Conservation (phyloP, 441 rosid genomes). For the Pelargonium citronellum region DNA sequence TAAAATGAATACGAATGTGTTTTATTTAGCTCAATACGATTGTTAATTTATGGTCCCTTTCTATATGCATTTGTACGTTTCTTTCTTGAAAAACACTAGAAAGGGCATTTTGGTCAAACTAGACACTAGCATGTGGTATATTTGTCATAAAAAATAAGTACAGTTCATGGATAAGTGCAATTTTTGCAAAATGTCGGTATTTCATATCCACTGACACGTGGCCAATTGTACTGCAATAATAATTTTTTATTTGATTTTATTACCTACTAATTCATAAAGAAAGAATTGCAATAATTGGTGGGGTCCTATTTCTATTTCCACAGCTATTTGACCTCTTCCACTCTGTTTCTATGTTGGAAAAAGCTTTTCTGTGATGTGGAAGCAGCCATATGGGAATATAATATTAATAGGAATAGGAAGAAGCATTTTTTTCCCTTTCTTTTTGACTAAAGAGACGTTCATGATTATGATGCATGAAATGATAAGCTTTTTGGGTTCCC, state of each 20-base stretch:
- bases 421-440: neutral
- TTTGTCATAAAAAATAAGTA: neutral
- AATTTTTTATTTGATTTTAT: constrained; percentile 22
- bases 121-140: neutral
- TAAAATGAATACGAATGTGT: no score
- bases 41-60: no score
- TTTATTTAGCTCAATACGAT: no score
- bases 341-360: neutral
- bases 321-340: constrained; percentile 10
- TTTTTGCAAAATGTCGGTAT: constrained; percentile 22
- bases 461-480: constrained; percentile 24
- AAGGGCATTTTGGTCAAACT: constrained; percentile 19
- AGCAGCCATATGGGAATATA: constrained; percentile 5
- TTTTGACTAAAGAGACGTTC: neutral
- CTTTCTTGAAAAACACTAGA: neutral
- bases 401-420: neutral
- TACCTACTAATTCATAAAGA: neutral
- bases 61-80: neutral
- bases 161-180: constrained; percentile 18
- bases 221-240: constrained; percentile 33
- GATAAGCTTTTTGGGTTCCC: neutral
- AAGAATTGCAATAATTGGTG: constrained; percentile 6
- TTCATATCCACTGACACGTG: constrained; percentile 26
- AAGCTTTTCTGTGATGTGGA: constrained; percentile 6
- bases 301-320: constrained; percentile 9